phyloP scores from a whole-genome alignment of 768 basidiomycete species.

The Lanmaoa pseudosensibilis region DNA sequence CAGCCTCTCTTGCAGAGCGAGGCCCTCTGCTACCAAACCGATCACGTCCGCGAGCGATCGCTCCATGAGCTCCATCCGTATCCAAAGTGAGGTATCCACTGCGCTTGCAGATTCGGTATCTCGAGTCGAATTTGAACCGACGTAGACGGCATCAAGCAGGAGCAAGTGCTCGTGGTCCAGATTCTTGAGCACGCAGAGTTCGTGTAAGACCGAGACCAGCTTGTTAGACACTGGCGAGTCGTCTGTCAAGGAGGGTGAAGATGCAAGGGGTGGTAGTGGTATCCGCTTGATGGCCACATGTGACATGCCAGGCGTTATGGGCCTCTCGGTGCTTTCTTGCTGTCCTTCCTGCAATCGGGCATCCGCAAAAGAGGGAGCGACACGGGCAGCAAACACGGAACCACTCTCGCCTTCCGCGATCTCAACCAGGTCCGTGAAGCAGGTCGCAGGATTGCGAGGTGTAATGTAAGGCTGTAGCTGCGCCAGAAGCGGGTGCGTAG shows the following conservation, averaged over 20 bases:
- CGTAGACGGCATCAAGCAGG: slow-evolving; percentile 67
- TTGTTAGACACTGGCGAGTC: slow-evolving; percentile 51
- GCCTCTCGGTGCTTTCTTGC: slow-evolving; percentile 20
- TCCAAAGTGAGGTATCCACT: slow-evolving; percentile 69
- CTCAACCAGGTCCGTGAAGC: slow-evolving; percentile 69
- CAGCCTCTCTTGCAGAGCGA: slow-evolving; percentile 64
- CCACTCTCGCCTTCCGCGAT: slow-evolving; percentile 86
- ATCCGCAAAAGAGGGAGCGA: slow-evolving; percentile 20
- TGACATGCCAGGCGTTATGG: slow-evolving; percentile 29
- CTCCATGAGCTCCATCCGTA: slow-evolving; percentile 90
- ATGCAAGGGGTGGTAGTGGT: slow-evolving; percentile 47
- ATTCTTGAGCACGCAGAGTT: slow-evolving; percentile 58
- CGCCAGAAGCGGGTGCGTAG: slow-evolving; percentile 37
- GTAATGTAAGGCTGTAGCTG: slow-evolving; percentile 61
- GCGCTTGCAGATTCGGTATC: slow-evolving; percentile 7
- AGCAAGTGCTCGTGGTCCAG: slow-evolving; percentile 64
- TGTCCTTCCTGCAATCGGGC: not conserved
- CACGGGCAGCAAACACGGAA: slow-evolving; percentile 54
- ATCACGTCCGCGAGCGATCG: slow-evolving; percentile 83
- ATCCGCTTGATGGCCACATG: slow-evolving; percentile 81
- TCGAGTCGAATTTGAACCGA: slow-evolving; percentile 44
- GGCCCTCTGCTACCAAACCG: slow-evolving; percentile 56
- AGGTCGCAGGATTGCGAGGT: slow-evolving; percentile 59
- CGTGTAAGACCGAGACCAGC: slow-evolving; percentile 59
- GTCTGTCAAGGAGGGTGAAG: slow-evolving; percentile 12